Conservation (phyloP, 2,329 filamentous ascomycete species). For the Phyllosticta citriasiana region DNA sequence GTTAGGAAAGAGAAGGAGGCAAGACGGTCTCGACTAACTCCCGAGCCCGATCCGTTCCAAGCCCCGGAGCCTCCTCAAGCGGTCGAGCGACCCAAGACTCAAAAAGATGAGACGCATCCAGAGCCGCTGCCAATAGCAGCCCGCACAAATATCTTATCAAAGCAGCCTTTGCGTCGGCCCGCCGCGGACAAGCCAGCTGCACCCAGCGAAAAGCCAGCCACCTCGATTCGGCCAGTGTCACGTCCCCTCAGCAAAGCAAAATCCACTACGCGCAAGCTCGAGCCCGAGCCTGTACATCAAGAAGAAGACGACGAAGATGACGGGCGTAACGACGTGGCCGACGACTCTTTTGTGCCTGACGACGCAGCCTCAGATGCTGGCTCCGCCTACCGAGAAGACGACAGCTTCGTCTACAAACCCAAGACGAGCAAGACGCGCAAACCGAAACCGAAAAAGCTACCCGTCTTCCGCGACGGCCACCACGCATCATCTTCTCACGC, state of each 20-base stretch:
- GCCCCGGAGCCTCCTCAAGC: not conserved
- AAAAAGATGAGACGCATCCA: not conserved
- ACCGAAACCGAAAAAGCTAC: conserved; percentile 23
- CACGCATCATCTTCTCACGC: not conserved
- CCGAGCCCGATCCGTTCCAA: not conserved
- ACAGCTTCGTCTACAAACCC: conserved; percentile 28
- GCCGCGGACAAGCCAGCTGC: conserved; percentile 3
- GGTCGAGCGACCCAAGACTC: not conserved
- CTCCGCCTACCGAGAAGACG: conserved; percentile 22
- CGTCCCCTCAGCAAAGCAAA: not conserved
- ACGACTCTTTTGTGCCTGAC: conserved; percentile 19
- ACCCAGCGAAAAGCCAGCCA: conserved; percentile 22
- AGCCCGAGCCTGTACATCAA: conserved; percentile 10
- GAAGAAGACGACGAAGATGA: conserved; percentile 17
- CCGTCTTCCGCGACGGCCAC: conserved; percentile 27
- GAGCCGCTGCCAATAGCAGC: not conserved
- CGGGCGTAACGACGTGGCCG: conserved; percentile 16
- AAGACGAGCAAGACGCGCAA: conserved; percentile 20
- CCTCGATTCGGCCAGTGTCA: conserved; percentile 14
- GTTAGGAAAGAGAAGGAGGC: conserved; percentile 32
- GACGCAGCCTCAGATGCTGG: conserved; percentile 24
- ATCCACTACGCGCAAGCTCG: not conserved
- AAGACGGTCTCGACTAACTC: conserved; percentile 6
- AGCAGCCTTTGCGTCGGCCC: conserved; percentile 11
- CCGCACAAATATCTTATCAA: conserved; percentile 3